These are phyloP conservation scores for Pseudogymnoascus verrucosus DNA, from an alignment of 2,329 filamentous ascomycete genomes.

Conservation along the genomic window DNA sequence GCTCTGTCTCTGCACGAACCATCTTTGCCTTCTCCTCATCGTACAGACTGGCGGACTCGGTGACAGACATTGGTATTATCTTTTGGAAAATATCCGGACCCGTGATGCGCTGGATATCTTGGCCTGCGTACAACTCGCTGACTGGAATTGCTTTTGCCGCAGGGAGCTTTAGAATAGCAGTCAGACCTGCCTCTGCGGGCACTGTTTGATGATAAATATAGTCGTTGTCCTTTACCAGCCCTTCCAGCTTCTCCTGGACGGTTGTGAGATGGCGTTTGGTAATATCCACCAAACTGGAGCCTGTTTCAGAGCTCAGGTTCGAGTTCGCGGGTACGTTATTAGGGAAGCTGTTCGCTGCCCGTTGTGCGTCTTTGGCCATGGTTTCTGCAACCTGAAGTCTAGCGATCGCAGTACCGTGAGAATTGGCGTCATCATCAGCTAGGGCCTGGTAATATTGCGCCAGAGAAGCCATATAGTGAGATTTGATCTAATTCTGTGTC, in stretches of 20 bases:
- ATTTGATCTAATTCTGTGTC: conserved; percentile 52
- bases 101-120: conserved; percentile 94
- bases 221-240: conserved; percentile 86
- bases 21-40: conserved; percentile 98
- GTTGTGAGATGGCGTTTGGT: conserved; percentile 73
- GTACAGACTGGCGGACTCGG: conserved; percentile 92
- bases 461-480: conserved; percentile 71
- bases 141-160: conserved; percentile 96
- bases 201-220: conserved; percentile 96
- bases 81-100: conserved; percentile 95
- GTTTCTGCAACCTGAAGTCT: conserved; percentile 74
- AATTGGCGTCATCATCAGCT: conserved; percentile 80
- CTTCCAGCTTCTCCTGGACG: conserved; percentile 71
- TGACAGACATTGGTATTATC: conserved; percentile 92
- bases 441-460: conserved; percentile 92
- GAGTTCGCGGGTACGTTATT: conserved; percentile 69
- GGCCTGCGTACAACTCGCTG: conserved; percentile 90
- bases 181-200: conserved; percentile 73
- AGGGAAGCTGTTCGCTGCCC: conserved; percentile 72
- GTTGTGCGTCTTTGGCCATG: conserved; percentile 69
- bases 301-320: conserved; percentile 76
- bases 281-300: conserved; percentile 64
- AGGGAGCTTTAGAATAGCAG: conserved; percentile 79
- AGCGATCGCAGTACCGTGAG: conserved; percentile 77
- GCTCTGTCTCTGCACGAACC: conserved; percentile 85